Evolutionary conservation across 805 yeast genomes (phyloP).

Genomic region (Starmerella ratchasimensis): DNA sequence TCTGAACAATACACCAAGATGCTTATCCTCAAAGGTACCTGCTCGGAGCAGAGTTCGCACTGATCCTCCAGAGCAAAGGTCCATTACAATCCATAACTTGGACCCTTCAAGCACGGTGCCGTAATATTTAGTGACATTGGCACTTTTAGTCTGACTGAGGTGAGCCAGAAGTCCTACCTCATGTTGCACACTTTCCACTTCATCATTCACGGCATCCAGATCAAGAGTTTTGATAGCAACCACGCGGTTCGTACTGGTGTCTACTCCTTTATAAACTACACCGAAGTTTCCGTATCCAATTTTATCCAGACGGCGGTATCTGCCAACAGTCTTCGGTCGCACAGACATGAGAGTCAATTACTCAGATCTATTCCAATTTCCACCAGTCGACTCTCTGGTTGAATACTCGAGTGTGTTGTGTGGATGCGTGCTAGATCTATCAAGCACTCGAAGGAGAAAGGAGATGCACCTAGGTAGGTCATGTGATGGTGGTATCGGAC

Average conservation of each 20-base stretch:
- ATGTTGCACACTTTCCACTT: conserved; percentile 84
- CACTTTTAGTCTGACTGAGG: conserved; percentile 50
- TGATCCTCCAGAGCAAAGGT: conserved; percentile 93
- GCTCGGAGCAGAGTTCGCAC: conserved; percentile 72
- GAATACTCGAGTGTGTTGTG: too few species aligned
- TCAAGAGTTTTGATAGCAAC: conserved; percentile 90
- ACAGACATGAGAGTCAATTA: conserved; percentile 2
- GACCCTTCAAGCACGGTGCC: conserved; percentile 81
- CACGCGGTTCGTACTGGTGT: conserved; percentile 46
- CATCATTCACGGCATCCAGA: conserved; percentile 85
- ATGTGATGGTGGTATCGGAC: too few species aligned
- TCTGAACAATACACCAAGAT: conserved; percentile 69
- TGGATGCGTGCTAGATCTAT: too few species aligned
- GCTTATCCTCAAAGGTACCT: conserved; percentile 75
- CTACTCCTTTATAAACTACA: conserved; percentile 73
- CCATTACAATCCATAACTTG: conserved; percentile 96
- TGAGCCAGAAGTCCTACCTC: conserved; percentile 80
- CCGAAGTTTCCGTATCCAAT: conserved; percentile 97
- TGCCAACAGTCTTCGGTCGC: conserved; percentile 15
- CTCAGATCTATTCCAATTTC: too few species aligned
- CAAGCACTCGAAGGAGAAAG: too few species aligned
- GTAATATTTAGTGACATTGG: conserved; percentile 86
- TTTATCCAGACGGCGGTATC: conserved; percentile 71
- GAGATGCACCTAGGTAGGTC: too few species aligned
- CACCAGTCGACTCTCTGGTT: too few species aligned